Percentiles rank a stretch among this genome's conserved stretches.
Conservation (phyloP, 352 stramenopile genomes). For the Globisporangium canariense region DNA sequence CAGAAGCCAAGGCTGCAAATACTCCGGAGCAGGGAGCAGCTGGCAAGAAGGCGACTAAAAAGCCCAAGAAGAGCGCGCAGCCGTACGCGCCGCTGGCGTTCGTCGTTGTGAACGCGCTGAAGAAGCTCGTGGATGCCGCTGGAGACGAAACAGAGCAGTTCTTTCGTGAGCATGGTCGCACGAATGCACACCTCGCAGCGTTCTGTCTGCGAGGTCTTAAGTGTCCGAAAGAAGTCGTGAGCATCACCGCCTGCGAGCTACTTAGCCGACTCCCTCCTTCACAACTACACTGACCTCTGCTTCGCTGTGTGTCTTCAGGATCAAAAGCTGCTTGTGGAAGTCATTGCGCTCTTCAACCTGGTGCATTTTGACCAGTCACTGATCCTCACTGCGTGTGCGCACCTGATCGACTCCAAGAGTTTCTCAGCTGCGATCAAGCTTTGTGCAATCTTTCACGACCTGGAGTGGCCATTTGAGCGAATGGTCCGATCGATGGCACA, state of each 20-base stretch:
- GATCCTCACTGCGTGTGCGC: constrained; percentile 20
- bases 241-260: not conserved
- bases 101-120: constrained; percentile 47
- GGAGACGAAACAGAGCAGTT: constrained; percentile 1
- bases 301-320: constrained; percentile 27
- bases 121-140: constrained; percentile 21
- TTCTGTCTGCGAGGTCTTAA: constrained; percentile 32
- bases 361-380: constrained; percentile 22
- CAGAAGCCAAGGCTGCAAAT: not conserved
- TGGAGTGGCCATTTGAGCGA: constrained; percentile 31
- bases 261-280: not conserved
- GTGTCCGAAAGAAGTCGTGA: constrained; percentile 12
- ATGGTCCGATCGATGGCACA: constrained; percentile 39
- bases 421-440: constrained; percentile 55
- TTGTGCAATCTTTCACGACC: constrained; percentile 25
- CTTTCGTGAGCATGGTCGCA: constrained; percentile 22
- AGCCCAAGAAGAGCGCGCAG: constrained; percentile 34
- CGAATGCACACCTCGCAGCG: constrained; percentile 23
- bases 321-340: constrained; percentile 51
- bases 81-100: constrained; percentile 51
- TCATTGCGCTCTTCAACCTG: constrained; percentile 58
- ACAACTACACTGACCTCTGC: not conserved
- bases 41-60: constrained; percentile 15
- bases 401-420: constrained; percentile 37
- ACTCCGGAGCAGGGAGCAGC: not conserved